Conservation (phyloP, 176 grass and related monocot genomes). For the Elymus sibiricus region DNA sequence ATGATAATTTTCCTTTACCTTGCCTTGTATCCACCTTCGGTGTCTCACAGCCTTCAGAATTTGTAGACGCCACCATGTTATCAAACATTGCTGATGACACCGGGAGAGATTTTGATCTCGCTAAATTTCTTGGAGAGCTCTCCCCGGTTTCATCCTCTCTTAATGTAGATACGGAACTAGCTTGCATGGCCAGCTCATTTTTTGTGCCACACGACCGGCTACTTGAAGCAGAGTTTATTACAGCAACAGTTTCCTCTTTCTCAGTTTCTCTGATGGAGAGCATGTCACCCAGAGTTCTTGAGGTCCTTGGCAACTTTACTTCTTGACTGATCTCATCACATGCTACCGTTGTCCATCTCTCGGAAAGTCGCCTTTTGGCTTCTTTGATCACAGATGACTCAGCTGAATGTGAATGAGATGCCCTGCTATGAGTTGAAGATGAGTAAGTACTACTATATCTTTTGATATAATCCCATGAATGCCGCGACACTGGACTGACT, state of each 20-base stretch:
- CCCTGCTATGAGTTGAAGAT: constrained; percentile 52
- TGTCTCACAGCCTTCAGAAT: constrained; percentile 43
- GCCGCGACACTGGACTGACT: constrained; percentile 53
- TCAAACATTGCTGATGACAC: constrained; percentile 62
- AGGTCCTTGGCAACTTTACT: constrained; percentile 59
- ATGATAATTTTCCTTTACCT: constrained; percentile 67
- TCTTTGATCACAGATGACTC: constrained; percentile 87
- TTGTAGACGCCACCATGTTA: constrained; percentile 39
- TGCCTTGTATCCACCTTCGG: constrained; percentile 22
- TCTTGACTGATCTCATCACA: constrained; percentile 55
- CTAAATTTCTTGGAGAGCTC: constrained; percentile 42
- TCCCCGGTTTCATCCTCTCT: constrained; percentile 34
- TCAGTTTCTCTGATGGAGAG: constrained; percentile 62
- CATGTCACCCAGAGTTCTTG: constrained; percentile 94
- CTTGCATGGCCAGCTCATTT: constrained; percentile 39
- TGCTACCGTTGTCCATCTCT: constrained; percentile 74
- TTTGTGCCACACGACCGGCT: neutral
- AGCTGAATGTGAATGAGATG: constrained; percentile 56
- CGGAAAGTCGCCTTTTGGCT: constrained; percentile 83
- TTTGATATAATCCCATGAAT: constrained; percentile 73
- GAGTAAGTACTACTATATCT: constrained; percentile 63
- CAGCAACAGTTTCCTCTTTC: constrained; percentile 44
- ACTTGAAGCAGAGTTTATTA: constrained; percentile 13
- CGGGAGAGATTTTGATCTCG: constrained; percentile 81
- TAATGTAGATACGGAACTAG: constrained; percentile 32